Evolutionary conservation across 768 basidiomycete genomes (phyloP), one percentile per base, ranked within the genome.

Genomic region (Boletus coccyginus): DNA sequence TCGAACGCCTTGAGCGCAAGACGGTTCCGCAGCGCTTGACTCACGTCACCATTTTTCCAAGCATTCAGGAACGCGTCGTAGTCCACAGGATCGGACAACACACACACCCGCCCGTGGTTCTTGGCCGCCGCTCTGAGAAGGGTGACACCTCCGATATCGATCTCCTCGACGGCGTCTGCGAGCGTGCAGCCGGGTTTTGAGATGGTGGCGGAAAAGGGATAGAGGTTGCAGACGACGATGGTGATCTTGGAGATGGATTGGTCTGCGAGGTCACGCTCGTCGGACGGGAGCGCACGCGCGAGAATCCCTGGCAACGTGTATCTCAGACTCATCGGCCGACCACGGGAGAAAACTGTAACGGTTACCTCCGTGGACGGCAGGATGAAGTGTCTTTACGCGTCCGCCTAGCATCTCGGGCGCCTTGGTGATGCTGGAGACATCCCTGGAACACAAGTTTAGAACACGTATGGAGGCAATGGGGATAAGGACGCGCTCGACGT

Each of bases 341-440:
- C 12, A 13, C 41, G 41, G 51, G 36, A 46, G 31, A 39, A 42
- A 50, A 52, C 44, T n/a, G n/a, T n/a, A n/a, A n/a, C n/a, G 75
- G 41, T 48, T 64, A 94, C 95, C 97, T 70, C 97, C 97, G 65
- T 99, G 97, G 19, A 99, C 93, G 13, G 90, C 94, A 45, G 97
- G 97, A 67, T 99, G 97, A 11, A 99, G 84, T 3, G 97, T 99
- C 78, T 99, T 98, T 54, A 98, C 97, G 63, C 97, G 81, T 27
- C 97, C 97, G 51, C 97, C 96, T 4, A 99, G 82, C 95, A 99
- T 98, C 74, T 99, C 97, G 6, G 97, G 96, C 0, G 94, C 94
- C 66, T 95, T 96, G 47, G 97, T 98, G 74, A 98, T 89, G 69
- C 92, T 89, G 6, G 96, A 92, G 52, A 99, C 94, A 82, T 99